Percentiles rank a stretch among this genome's conserved stretches.
These are phyloP conservation scores for Botryosphaeria dothidea DNA, from an alignment of 2,329 filamentous ascomycete species.

Conservation along the genomic window DNA sequence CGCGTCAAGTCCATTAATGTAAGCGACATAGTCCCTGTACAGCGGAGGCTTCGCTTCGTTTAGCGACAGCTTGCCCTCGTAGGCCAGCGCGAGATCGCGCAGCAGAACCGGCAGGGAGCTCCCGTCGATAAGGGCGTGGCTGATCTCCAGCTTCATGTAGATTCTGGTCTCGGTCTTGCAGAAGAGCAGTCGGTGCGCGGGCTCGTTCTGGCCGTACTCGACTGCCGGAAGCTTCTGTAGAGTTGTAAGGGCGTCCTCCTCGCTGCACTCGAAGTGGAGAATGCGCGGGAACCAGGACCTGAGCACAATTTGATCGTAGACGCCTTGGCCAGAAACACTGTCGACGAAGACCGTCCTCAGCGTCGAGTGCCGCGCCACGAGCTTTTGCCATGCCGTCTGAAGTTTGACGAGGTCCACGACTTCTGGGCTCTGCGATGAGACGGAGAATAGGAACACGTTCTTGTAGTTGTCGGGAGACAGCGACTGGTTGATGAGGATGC, in stretches of 20 bases:
- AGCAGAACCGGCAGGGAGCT: constrained; percentile 52
- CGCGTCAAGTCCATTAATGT: constrained; percentile 26
- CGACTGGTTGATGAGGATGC: constrained; percentile 9
- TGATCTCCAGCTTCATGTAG: constrained; percentile 47
- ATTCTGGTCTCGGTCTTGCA: not conserved
- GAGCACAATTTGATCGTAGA: constrained; percentile 34
- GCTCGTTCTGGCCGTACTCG: constrained; percentile 31
- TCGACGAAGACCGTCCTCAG: constrained; percentile 37
- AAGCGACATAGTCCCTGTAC: constrained; percentile 41
- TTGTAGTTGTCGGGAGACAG: constrained; percentile 2
- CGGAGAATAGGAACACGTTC: not conserved
- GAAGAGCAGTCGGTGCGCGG: constrained; percentile 38
- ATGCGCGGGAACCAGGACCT: constrained; percentile 5
- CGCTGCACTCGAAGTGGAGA: constrained; percentile 18
- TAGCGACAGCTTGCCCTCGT: constrained; percentile 39
- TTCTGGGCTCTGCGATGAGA: not conserved
- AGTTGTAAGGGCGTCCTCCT: not conserved
- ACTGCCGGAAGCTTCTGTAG: constrained; percentile 26
- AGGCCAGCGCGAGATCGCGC: constrained; percentile 48
- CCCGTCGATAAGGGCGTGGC: constrained; percentile 55
- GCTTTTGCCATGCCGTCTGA: constrained; percentile 36
- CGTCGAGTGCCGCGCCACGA: constrained; percentile 35
- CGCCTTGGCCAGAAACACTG: constrained; percentile 31
- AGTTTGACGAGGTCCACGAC: constrained; percentile 29
- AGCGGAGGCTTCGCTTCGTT: constrained; percentile 35